Conservation (phyloP, 495 filamentous ascomycete species). For the Astrothelium macrocarpum region DNA sequence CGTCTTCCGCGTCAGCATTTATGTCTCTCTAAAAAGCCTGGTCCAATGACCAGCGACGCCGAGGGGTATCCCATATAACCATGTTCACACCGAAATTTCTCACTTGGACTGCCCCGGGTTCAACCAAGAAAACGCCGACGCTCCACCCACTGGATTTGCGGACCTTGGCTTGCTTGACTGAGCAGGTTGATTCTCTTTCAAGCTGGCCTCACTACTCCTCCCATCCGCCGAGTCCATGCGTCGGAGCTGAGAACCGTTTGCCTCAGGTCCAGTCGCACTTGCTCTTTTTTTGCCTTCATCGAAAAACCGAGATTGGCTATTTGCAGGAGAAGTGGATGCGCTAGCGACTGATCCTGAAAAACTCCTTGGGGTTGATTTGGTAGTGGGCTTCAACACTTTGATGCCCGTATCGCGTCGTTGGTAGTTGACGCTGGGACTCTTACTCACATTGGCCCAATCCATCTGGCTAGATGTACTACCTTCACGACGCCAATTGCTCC, state of each 20-base stretch:
- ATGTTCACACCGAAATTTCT: too few species aligned
- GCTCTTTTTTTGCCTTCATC: constrained; percentile 28
- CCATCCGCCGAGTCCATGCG: constrained; percentile 12
- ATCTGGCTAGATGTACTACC: constrained; percentile 20
- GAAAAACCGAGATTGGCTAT: constrained; percentile 34
- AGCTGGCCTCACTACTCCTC: constrained; percentile 23
- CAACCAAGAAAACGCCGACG: constrained; percentile 96
- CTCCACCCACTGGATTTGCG: constrained; percentile 77
- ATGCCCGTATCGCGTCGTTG: constrained; percentile 35
- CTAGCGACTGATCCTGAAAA: constrained; percentile 20
- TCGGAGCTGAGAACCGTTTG: constrained; percentile 8
- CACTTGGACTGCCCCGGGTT: constrained; percentile 34
- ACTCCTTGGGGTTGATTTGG: constrained; percentile 22
- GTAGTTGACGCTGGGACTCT: constrained; percentile 19
- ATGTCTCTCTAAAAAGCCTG: background rate
- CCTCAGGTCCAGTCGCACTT: background rate
- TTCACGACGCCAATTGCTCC: constrained; percentile 35
- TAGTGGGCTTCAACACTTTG: constrained; percentile 36
- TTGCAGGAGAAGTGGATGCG: background rate
- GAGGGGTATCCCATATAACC: too few species aligned
- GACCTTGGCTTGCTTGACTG: constrained; percentile 40
- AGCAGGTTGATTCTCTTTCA: constrained; percentile 39
- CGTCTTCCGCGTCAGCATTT: background rate
- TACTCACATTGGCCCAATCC: constrained; percentile 31
- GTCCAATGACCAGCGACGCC: background rate